Evolutionary conservation across 2,329 filamentous ascomycete genomes (phyloP).

Genomic region (Stagonosporopsis cucurbitacearum): DNA sequence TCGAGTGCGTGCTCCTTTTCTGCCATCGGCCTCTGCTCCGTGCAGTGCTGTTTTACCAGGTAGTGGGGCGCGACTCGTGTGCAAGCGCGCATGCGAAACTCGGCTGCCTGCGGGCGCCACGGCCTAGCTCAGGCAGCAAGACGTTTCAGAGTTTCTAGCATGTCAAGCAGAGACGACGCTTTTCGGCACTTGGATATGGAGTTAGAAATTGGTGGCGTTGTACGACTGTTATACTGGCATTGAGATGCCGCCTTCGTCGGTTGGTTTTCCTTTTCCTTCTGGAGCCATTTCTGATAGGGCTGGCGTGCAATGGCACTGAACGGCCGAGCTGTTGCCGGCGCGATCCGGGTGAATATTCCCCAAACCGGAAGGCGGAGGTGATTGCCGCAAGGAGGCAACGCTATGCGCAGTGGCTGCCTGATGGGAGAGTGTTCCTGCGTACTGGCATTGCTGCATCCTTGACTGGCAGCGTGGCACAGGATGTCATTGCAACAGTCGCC

Average conservation of each 20-base stretch:
- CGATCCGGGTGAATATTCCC: constrained; percentile 10
- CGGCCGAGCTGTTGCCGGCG: constrained; percentile 6
- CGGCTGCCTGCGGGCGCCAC: constrained; percentile 1
- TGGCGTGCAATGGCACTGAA: constrained; percentile 6
- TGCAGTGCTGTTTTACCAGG: constrained; percentile 6
- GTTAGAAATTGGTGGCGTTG: neutral
- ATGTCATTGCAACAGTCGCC: neutral
- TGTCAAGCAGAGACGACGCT: neutral
- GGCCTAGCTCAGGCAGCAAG: constrained; percentile 3
- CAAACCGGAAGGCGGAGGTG: neutral
- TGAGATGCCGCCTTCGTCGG: neutral
- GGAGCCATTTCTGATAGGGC: constrained; percentile 2
- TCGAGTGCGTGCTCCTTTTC: neutral
- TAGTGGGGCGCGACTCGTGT: constrained; percentile 3
- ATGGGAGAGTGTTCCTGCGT: constrained; percentile 8
- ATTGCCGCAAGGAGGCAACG: neutral
- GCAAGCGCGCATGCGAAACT: constrained; percentile 8
- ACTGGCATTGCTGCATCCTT: constrained; percentile 1
- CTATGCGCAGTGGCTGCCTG: constrained; percentile 8
- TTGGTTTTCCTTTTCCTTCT: neutral
- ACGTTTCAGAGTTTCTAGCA: constrained; percentile 1
- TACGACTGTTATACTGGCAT: neutral
- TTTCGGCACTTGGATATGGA: neutral
- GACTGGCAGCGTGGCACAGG: neutral
- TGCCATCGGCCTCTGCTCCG: constrained; percentile 3